Evolutionary conservation across 345 rosid species (phyloP).

Genomic region (Cardamine resedifolia): DNA sequence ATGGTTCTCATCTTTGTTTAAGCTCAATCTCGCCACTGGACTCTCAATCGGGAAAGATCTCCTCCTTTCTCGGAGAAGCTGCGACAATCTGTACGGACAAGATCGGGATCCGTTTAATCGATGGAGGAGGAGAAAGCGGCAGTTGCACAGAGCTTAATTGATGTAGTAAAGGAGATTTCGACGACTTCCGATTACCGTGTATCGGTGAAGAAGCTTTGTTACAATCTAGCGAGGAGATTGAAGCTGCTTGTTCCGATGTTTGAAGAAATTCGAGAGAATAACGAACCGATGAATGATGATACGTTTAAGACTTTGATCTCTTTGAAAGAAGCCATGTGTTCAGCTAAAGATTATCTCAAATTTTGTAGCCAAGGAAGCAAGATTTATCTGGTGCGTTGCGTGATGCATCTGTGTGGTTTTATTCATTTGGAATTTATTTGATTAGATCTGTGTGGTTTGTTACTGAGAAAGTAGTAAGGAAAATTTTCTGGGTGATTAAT

Average conservation of each 20-base stretch:
- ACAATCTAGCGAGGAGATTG: slow-evolving; percentile 73
- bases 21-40: slow-evolving; percentile 25
- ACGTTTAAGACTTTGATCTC: slow-evolving; percentile 45
- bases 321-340: slow-evolving; percentile 51
- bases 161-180: slow-evolving; percentile 66
- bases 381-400: slow-evolving; percentile 80
- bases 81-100: not conserved
- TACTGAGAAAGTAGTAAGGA: not conserved
- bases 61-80: not conserved
- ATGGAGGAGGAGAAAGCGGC: slow-evolving; percentile 63
- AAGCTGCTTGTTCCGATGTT: slow-evolving; percentile 81
- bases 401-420: not conserved
- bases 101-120: slow-evolving; percentile 30
- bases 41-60: slow-evolving; percentile 5
- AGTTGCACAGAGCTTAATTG: slow-evolving; percentile 55
- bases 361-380: slow-evolving; percentile 88
- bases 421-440: slow-evolving; percentile 9
- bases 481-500: not conserved
- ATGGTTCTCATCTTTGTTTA: slow-evolving; percentile 22
- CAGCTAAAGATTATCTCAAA: slow-evolving; percentile 65
- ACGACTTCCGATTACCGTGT: slow-evolving; percentile 55
- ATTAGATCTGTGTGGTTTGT: slow-evolving; percentile 51
- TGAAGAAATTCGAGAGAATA: slow-evolving; percentile 73
- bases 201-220: slow-evolving; percentile 73
- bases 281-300: slow-evolving; percentile 55